Evolutionary conservation across 75 land plant genomes (phyloP).

Genomic region (Picea sitchensis): DNA sequence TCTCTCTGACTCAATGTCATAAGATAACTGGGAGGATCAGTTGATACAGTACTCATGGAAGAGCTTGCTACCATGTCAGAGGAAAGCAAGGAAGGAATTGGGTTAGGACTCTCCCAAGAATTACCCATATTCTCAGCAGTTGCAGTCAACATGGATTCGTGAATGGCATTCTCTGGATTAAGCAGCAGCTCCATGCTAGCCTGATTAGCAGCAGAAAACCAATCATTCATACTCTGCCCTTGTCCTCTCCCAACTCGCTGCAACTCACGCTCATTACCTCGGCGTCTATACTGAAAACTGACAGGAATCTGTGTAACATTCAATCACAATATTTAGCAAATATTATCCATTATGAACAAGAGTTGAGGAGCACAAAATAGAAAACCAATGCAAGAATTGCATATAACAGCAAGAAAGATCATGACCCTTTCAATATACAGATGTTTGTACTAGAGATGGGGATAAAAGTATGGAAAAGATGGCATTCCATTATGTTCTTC

Average conservation of each 20-base stretch:
- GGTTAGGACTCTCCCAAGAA: too few relatives aligned
- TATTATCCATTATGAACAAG: too few relatives aligned
- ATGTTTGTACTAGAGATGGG: constrained; percentile 25
- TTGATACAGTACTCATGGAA: neutral
- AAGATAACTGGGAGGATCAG: constrained; percentile 38
- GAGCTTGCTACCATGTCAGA: neutral
- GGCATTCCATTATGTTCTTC: too few relatives aligned
- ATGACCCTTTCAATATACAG: constrained; percentile 9
- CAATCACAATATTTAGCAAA: too few relatives aligned
- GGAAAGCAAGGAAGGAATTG: too few relatives aligned
- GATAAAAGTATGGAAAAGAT: constrained; percentile 4
- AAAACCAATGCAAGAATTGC: constrained; percentile 15
- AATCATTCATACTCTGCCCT: too few relatives aligned
- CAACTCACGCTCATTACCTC: constrained; percentile 15
- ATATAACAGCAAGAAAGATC: constrained; percentile 13
- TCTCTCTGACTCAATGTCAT: constrained; percentile 39
- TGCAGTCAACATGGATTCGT: too few relatives aligned
- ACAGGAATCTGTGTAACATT: constrained; percentile 66
- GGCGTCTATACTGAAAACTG: constrained; percentile 70
- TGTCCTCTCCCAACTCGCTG: constrained; percentile 27
- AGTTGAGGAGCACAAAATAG: constrained; percentile 4
- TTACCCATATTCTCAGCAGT: too few relatives aligned
- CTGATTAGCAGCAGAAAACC: constrained; percentile 9
- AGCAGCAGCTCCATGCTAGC: constrained; percentile 17
- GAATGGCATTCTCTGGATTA: too few relatives aligned